These are phyloP conservation scores for Plenodomus tracheiphilus DNA, from an alignment of 2,329 filamentous ascomycete genomes.

Conservation along the genomic window DNA sequence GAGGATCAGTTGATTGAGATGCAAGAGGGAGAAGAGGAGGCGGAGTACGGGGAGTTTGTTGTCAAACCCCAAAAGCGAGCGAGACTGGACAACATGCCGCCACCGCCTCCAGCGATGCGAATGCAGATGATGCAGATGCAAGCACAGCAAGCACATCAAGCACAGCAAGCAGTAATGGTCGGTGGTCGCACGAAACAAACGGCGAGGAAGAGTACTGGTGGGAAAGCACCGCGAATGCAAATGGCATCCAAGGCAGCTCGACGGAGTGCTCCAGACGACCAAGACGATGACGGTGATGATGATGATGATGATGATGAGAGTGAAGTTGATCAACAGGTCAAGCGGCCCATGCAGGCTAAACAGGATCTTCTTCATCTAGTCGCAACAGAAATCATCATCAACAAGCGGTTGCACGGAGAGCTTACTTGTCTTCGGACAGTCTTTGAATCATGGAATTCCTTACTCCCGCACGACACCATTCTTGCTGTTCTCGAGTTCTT, in stretches of 20 bases:
- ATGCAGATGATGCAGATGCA: not conserved
- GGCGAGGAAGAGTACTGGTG: slow-evolving; percentile 1
- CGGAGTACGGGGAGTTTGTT: slow-evolving; percentile 22
- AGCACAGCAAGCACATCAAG: not conserved
- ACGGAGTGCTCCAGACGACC: not conserved
- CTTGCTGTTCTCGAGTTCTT: slow-evolving; percentile 50
- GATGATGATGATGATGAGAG: slow-evolving; percentile 8
- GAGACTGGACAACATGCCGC: not conserved
- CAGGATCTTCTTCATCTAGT: slow-evolving; percentile 37
- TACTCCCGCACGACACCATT: slow-evolving; percentile 51
- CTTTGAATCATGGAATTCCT: slow-evolving; percentile 37
- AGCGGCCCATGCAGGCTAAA: slow-evolving; percentile 36
- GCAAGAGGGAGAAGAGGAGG: slow-evolving; percentile 38
- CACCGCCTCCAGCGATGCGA: not conserved
- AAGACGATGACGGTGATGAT: not conserved
- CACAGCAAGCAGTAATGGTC: not conserved
- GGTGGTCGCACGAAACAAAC: slow-evolving; percentile 7
- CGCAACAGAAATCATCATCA: slow-evolving; percentile 36
- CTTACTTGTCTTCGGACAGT: slow-evolving; percentile 36
- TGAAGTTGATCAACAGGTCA: slow-evolving; percentile 5
- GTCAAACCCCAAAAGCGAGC: slow-evolving; percentile 1
- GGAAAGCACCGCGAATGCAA: not conserved
- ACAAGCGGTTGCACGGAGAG: slow-evolving; percentile 33
- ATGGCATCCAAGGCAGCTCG: not conserved
- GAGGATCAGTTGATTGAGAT: slow-evolving; percentile 25